phyloP scores from a whole-genome alignment of 306 rosid species.

The Vigna mungo region DNA sequence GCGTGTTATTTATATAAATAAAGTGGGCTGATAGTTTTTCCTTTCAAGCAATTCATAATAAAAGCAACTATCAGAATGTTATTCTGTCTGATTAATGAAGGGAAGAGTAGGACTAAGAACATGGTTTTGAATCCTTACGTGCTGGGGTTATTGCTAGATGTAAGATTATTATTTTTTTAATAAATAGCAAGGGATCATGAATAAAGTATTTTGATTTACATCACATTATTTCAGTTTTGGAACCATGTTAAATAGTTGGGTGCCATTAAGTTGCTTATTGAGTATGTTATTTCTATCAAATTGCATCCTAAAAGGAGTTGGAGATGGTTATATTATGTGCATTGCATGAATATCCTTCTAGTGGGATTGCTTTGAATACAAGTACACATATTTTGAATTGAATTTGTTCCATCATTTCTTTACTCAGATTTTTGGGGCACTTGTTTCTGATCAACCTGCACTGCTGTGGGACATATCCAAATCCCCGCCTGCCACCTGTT shows the following conservation, averaged over 20 bases:
- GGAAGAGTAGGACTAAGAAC: slow-evolving; percentile 26
- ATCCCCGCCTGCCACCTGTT: neutral
- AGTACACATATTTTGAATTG: neutral
- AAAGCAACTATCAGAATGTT: slow-evolving; percentile 10
- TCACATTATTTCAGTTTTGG: neutral
- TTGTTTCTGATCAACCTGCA: slow-evolving; percentile 33
- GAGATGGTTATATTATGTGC: slow-evolving; percentile 15
- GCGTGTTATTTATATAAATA: neutral
- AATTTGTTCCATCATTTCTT: neutral
- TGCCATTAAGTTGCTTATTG: neutral
- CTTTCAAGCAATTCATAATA: neutral
- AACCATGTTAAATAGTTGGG: slow-evolving; percentile 18
- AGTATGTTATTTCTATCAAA: slow-evolving; percentile 14
- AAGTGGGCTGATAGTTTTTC: neutral
- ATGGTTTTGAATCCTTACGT: slow-evolving; percentile 30
- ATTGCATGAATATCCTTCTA: slow-evolving; percentile 4
- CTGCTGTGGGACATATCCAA: slow-evolving; percentile 16
- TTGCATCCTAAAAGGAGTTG: slow-evolving; percentile 31
- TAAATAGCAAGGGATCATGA: slow-evolving; percentile 11
- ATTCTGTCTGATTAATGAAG: slow-evolving; percentile 27
- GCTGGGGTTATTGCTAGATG: slow-evolving; percentile 18
- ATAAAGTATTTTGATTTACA: slow-evolving; percentile 19
- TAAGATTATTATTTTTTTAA: slow-evolving; percentile 27
- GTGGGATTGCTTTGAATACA: slow-evolving; percentile 20
- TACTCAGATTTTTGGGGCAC: slow-evolving; percentile 30